Evolutionary conservation across 176 grass and related monocot species (phyloP).

Genomic region (Elymus sibiricus): DNA sequence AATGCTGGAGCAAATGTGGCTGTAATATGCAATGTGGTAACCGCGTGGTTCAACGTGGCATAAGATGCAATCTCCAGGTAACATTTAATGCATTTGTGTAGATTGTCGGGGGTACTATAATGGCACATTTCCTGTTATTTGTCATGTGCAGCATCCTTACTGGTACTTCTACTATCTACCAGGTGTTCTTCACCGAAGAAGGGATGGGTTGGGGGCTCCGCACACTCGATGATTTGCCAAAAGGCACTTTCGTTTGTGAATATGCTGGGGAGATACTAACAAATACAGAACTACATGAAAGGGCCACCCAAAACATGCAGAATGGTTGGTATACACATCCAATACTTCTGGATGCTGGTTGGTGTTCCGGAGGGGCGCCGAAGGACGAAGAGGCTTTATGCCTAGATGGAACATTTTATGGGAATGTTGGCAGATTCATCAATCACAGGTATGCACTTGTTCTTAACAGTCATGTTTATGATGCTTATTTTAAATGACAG

Average conservation of each 20-base stretch:
- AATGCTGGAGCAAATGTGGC: slow-evolving; percentile 74
- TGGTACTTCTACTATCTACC: slow-evolving; percentile 5
- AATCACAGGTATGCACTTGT: slow-evolving; percentile 53
- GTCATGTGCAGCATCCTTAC: not conserved
- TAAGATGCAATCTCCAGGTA: slow-evolving; percentile 57
- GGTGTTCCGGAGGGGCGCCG: slow-evolving; percentile 36
- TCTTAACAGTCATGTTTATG: slow-evolving; percentile 6
- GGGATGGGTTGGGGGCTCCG: slow-evolving; percentile 62
- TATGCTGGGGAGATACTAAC: slow-evolving; percentile 74
- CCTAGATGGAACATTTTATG: slow-evolving; percentile 70
- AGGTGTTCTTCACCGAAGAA: slow-evolving; percentile 64
- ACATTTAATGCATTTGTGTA: not conserved
- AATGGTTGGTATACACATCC: slow-evolving; percentile 42
- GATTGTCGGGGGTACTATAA: not conserved
- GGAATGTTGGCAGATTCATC: slow-evolving; percentile 61
- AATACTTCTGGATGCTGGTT: slow-evolving; percentile 63
- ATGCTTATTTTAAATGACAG: not conserved
- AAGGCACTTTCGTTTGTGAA: slow-evolving; percentile 68
- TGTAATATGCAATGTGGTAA: slow-evolving; percentile 70
- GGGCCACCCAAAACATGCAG: slow-evolving; percentile 28
- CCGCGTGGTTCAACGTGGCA: slow-evolving; percentile 66
- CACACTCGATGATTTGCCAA: slow-evolving; percentile 56
- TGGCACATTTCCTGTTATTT: slow-evolving; percentile 9
- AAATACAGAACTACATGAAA: slow-evolving; percentile 50
- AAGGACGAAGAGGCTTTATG: slow-evolving; percentile 59